These are phyloP conservation scores for Tetrahymena elliotti DNA, from an alignment of 73 alveolate genomes.

Conservation along the genomic window DNA sequence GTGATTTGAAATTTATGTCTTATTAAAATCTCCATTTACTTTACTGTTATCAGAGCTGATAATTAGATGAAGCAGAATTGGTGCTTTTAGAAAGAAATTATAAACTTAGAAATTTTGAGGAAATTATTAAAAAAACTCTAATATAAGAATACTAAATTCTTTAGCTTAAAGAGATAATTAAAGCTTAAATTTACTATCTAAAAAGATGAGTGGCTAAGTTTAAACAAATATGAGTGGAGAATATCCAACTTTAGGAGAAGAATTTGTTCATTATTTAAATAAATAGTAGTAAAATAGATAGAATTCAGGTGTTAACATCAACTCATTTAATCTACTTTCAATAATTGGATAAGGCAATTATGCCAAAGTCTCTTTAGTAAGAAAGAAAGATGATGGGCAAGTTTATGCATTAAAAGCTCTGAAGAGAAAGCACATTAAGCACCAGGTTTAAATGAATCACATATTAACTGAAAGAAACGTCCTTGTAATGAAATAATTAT, in stretches of 20 bases:
- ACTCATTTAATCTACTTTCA: background rate
- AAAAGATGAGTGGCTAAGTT: background rate
- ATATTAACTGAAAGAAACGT: constrained; percentile 41
- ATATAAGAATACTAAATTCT: background rate
- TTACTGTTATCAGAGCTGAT: background rate
- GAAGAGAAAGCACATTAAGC: constrained; percentile 28
- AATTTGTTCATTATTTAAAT: background rate
- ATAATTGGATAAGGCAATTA: constrained; percentile 56
- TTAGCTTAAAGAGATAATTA: too few relatives aligned
- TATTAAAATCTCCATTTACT: background rate
- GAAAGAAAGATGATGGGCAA: constrained; percentile 38
- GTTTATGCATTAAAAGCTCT: constrained; percentile 63
- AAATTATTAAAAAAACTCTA: background rate
- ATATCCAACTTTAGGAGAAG: background rate
- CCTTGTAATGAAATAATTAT: background rate
- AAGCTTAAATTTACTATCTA: too few relatives aligned
- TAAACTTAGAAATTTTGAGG: background rate
- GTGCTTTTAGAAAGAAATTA: background rate
- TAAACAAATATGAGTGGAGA: background rate
- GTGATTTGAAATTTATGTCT: background rate
- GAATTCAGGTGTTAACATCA: background rate
- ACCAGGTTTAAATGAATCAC: constrained; percentile 27
- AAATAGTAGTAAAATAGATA: background rate
- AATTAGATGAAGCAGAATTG: background rate
- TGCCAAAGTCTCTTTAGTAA: constrained; percentile 60